Conservation (phyloP, 2,329 filamentous ascomycete genomes). For the Botrytis paeoniae region DNA sequence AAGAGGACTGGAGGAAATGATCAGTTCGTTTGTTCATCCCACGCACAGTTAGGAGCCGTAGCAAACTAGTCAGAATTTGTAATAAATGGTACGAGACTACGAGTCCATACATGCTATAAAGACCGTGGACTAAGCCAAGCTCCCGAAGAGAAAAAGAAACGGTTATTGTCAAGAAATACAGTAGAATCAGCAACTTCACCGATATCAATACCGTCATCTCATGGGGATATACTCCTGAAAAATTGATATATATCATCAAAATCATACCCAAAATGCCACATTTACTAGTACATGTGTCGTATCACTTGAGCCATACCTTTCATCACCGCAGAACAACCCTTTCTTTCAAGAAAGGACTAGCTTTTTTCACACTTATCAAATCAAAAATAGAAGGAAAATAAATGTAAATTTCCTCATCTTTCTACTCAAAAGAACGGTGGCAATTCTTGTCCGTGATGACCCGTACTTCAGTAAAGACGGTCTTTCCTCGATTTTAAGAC, state of each 20-base stretch:
- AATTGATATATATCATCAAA: background rate
- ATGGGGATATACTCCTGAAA: background rate
- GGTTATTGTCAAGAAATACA: no score
- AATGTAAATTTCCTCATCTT: background rate
- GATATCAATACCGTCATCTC: background rate
- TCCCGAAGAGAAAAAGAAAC: background rate
- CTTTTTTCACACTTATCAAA: background rate
- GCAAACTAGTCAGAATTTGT: background rate
- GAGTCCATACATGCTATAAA: background rate
- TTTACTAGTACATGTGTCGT: background rate
- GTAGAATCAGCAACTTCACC: background rate
- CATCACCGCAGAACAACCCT: background rate
- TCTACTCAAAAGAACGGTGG: background rate
- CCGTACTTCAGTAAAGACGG: background rate
- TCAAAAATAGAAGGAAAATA: background rate
- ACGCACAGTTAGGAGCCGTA: background rate
- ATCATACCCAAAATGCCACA: background rate
- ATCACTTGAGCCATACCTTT: background rate
- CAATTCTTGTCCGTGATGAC: accelerated
- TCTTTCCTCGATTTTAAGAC: background rate
- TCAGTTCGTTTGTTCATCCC: background rate
- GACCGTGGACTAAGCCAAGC: background rate
- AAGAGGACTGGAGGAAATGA: background rate
- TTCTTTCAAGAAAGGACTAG: background rate
- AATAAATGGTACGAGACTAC: background rate